Conservation (phyloP, 257 asterid genomes). For the Coffea canephora region DNA sequence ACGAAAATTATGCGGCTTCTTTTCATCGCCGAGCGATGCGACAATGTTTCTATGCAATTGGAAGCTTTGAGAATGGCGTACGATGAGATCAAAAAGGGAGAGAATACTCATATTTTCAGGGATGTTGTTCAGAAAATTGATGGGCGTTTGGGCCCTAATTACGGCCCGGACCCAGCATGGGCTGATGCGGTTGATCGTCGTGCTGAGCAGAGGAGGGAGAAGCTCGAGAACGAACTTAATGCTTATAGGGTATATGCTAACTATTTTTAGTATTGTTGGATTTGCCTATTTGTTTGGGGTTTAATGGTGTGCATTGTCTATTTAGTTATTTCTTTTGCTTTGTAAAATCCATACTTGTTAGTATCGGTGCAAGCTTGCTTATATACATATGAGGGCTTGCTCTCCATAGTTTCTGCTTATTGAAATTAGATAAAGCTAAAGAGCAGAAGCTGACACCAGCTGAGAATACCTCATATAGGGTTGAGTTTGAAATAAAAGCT, state of each 20-base stretch:
- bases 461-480: not conserved
- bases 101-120: constrained; percentile 72
- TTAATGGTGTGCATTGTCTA: not conserved
- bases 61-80: constrained; percentile 94
- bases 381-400: not conserved
- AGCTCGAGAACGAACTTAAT: constrained; percentile 88
- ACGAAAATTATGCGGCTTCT: constrained; percentile 77
- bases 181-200: constrained; percentile 76
- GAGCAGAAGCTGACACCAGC: not conserved
- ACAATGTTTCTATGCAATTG: constrained; percentile 57
- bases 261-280: not conserved
- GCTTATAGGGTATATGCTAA: constrained; percentile 60
- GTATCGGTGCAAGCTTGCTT: not conserved
- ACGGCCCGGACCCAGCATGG: constrained; percentile 67
- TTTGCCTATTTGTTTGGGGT: not conserved
- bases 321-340: not conserved
- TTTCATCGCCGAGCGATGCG: constrained; percentile 72
- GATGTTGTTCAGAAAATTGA: constrained; percentile 76
- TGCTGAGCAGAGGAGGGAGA: constrained; percentile 73
- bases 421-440: not conserved
- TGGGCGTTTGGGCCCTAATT: constrained; percentile 70
- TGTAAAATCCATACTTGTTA: not conserved
- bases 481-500: not conserved
- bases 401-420: not conserved
- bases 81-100: constrained; percentile 93